Evolutionary conservation across 192 early-diverging fungal genomes (phyloP), one percentile per base, ranked within the genome.

Genomic region (Coemansia sp.): DNA sequence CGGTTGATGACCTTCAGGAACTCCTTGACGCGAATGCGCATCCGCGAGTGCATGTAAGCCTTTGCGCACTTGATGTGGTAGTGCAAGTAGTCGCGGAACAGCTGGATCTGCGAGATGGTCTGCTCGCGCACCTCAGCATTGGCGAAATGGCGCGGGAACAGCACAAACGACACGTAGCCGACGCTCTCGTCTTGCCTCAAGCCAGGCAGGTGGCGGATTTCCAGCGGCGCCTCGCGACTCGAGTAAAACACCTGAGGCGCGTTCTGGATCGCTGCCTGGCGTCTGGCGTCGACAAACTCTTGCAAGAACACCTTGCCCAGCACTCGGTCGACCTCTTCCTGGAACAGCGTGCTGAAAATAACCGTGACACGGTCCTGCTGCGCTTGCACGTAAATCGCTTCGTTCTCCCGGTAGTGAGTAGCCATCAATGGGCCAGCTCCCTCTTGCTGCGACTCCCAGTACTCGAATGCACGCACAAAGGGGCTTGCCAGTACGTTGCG

Each of bases 51-150:
- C 95, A 99, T 95, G 72, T 98, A 99, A 0, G 97, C 94, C 85
- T 99, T 99, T 49, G 95, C 94, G 59, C 94, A 96, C 85, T 99
- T 99, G 84, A 99, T 97, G 70, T 99, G 97, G 83, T 97, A 99
- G 76, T 99, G 97, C 64, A 99, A 85, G 80, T 97, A 99, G 83
- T 99, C 96, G 41, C 96, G 87, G 91, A 97, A 98, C 61, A 98
- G 87, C 81, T 96, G 96, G 71, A 98, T 96, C 67, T 93, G 89
- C 36, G 96, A 98, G 46, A 98, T 98, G 6, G 93, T 94, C 60
- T 92, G 92, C 70, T 95, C 93, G 64, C 91, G 90, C 22, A 89
- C 87, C 49, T 89, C 89, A 12, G 80, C 76, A 36, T 82, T 65
- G 9, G 83, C 74, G 78, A 93, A 97, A 73, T 99, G 94, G 17